Evolutionary conservation across 306 rosid species (phyloP).

Genomic region (Sphenostylis stenocarpa): DNA sequence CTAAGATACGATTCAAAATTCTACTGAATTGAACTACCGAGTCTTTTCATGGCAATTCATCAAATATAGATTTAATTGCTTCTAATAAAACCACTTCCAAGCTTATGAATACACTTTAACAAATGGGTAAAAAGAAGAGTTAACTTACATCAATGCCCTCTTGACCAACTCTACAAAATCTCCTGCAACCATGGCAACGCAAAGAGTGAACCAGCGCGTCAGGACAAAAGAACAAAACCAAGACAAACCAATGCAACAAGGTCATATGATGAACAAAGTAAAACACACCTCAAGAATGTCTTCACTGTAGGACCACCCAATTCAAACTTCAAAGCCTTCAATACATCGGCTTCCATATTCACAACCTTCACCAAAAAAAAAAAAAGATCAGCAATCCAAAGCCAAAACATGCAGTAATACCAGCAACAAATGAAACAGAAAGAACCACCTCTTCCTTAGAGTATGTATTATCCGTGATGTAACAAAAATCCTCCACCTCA

Average conservation of each 20-base stretch:
- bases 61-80: background rate
- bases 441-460: constrained; percentile 60
- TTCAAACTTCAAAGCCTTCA: constrained; percentile 69
- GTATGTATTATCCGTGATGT: constrained; percentile 71
- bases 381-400: background rate
- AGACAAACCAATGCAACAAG: background rate
- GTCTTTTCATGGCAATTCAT: background rate
- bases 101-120: background rate
- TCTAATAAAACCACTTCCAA: background rate
- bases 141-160: constrained; percentile 55
- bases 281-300: constrained; percentile 66
- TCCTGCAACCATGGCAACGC: constrained; percentile 43
- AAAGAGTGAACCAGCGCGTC: background rate
- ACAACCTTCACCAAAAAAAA: constrained; percentile 52
- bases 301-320: constrained; percentile 81
- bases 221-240: background rate
- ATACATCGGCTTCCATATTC: constrained; percentile 85
- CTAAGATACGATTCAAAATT: background rate
- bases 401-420: background rate
- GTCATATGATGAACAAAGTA: background rate
- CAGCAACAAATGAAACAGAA: background rate
- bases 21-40: background rate
- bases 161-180: constrained; percentile 57
- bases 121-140: background rate
- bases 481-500: constrained; percentile 76